These are phyloP conservation scores for Aspergillus panamensis DNA, from an alignment of 495 filamentous ascomycete species.

Conservation along the genomic window DNA sequence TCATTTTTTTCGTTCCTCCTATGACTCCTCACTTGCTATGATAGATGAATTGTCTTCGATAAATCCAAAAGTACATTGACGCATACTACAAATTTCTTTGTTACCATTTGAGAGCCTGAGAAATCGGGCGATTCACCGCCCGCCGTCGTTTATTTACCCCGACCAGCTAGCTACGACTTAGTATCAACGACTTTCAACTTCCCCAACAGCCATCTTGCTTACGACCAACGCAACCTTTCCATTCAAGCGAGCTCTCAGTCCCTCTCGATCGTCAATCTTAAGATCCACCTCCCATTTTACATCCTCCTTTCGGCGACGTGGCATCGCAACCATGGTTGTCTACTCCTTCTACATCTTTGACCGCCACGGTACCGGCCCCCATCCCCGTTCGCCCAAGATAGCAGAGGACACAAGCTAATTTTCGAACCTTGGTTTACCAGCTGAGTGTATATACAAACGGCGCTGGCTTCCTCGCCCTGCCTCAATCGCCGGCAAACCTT, in stretches of 20 bases:
- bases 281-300: not conserved
- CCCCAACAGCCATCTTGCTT: not conserved
- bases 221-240: not conserved
- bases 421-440: constrained; percentile 39
- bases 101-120: no score
- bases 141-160: not conserved
- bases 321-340: constrained; percentile 64
- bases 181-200: not conserved
- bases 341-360: constrained; percentile 99
- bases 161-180: not conserved
- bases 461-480: constrained; percentile 61
- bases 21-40: no score
- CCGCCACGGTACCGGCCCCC: constrained; percentile 71
- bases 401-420: constrained; percentile 10
- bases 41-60: no score
- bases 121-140: no score
- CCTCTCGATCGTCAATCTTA: not conserved
- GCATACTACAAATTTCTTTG: no score
- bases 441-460: constrained; percentile 96
- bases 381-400: not conserved
- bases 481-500: constrained; percentile 40
- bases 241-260: not conserved
- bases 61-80: no score
- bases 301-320: constrained; percentile 3
- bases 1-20: no score